Percentiles rank a stretch among this genome's conserved stretches.
Evolutionary conservation across 129 eudicot species (phyloP).

Genomic region (Artemisia tridentata): DNA sequence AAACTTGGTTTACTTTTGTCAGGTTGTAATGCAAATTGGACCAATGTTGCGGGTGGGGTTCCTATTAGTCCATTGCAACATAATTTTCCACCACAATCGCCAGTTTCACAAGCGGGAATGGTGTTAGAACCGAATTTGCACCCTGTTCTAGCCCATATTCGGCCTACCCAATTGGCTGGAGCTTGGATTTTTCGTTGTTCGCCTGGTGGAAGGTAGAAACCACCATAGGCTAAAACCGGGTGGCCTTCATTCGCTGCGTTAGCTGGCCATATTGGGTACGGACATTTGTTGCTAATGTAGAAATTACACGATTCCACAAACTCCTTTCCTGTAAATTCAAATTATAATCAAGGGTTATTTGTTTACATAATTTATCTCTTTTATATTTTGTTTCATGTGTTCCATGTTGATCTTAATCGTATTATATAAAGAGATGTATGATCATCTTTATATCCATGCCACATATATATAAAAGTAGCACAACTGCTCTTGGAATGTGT

Average conservation of each 20-base stretch:
- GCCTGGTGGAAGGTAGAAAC: slow-evolving; percentile 69
- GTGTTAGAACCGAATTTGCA: slow-evolving; percentile 48
- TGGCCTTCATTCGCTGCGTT: slow-evolving; percentile 74
- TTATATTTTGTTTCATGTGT: no score
- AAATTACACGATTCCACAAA: slow-evolving; percentile 51
- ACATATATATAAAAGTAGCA: no score
- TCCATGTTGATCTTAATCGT: no score
- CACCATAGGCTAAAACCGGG: slow-evolving; percentile 65
- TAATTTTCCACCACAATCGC: slow-evolving; percentile 75
- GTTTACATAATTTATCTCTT: not conserved
- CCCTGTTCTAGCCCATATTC: slow-evolving; percentile 93
- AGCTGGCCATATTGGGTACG: slow-evolving; percentile 90
- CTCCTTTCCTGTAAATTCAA: slow-evolving; percentile 22
- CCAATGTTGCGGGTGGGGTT: slow-evolving; percentile 72
- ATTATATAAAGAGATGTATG: not conserved
- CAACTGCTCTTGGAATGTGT: no score
- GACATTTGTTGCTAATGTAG: slow-evolving; percentile 68
- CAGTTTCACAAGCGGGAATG: slow-evolving; percentile 69
- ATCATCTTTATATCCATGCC: no score
- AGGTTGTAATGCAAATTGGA: slow-evolving; percentile 57
- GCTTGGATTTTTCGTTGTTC: slow-evolving; percentile 40
- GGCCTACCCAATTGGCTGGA: slow-evolving; percentile 80
- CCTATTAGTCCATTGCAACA: slow-evolving; percentile 72
- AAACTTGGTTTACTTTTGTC: slow-evolving; percentile 61
- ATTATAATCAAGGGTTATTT: not conserved